phyloP scores from a whole-genome alignment of 1,139 yeast species.

The Magnusiomyces sp. region DNA sequence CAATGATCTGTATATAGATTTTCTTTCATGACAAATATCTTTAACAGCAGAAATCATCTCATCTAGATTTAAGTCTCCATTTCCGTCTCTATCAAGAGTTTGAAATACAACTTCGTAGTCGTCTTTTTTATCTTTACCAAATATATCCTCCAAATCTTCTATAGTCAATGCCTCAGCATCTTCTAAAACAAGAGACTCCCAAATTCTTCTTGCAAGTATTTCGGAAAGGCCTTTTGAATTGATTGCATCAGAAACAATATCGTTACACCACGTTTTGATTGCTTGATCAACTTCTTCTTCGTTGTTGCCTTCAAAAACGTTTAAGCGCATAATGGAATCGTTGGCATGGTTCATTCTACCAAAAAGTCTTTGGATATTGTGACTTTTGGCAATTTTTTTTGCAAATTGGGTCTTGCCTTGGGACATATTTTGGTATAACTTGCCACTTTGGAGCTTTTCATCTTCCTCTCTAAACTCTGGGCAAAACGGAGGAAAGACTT shows the following conservation, averaged over 20 bases:
- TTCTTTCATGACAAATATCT: constrained; percentile 31
- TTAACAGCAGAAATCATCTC: constrained; percentile 32
- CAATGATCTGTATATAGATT: constrained; percentile 32
- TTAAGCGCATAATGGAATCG: constrained; percentile 27
- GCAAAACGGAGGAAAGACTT: constrained; percentile 33
- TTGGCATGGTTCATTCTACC: constrained; percentile 27
- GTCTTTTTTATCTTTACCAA: constrained; percentile 27
- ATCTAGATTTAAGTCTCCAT: constrained; percentile 33
- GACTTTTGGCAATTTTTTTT: constrained; percentile 17
- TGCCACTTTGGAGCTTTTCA: constrained; percentile 25
- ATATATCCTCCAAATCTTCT: constrained; percentile 32
- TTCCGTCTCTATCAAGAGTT: constrained; percentile 32
- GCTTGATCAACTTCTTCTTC: not conserved
- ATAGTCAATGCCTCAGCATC: constrained; percentile 30
- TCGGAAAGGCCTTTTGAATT: constrained; percentile 26
- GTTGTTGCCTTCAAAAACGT: constrained; percentile 11
- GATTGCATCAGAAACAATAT: constrained; percentile 32
- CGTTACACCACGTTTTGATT: constrained; percentile 19
- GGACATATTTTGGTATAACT: constrained; percentile 21
- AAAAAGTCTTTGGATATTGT: constrained; percentile 24
- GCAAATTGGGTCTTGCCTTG: constrained; percentile 17
- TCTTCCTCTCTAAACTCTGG: constrained; percentile 35
- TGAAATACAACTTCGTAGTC: constrained; percentile 32
- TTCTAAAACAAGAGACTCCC: constrained; percentile 37
- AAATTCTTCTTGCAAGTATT: constrained; percentile 33